Conservation (phyloP, 2,329 filamentous ascomycete genomes). For the Cercospora sp. region DNA sequence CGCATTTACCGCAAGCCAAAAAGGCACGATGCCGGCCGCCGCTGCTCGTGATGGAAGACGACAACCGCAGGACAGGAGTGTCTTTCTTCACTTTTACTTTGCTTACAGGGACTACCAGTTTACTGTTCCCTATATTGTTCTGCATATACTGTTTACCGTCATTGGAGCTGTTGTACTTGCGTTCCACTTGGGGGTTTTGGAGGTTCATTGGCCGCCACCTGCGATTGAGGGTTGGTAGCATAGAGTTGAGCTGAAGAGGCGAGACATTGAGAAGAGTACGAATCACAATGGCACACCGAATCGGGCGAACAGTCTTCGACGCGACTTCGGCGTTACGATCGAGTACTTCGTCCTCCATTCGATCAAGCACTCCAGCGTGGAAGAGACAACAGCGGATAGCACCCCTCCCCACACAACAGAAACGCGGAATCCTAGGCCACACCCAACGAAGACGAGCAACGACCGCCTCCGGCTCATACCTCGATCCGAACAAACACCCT, state of each 20-base stretch:
- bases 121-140: not conserved
- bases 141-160: not conserved
- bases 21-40: conserved; percentile 4
- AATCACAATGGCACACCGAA: conserved; percentile 22
- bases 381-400: conserved; percentile 11
- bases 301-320: conserved; percentile 22
- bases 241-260: not conserved
- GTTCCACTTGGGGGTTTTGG: not conserved
- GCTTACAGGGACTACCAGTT: not conserved
- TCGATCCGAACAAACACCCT: conserved; percentile 66
- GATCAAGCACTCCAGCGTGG: conserved; percentile 12
- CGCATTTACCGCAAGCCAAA: conserved; percentile 8
- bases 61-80: not conserved
- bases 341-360: conserved; percentile 12
- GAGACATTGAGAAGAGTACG: not conserved
- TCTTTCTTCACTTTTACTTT: not conserved
- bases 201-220: conserved; percentile 8
- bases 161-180: not conserved
- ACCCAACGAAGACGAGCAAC: conserved; percentile 34
- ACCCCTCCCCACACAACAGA: conserved; percentile 19
- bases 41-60: not conserved
- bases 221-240: not conserved
- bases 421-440: conserved; percentile 29
- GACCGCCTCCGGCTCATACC: conserved; percentile 25
- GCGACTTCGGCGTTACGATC: conserved; percentile 20